These are phyloP conservation scores for Letharia columbiana DNA, from an alignment of 495 filamentous ascomycete genomes.

Conservation along the genomic window DNA sequence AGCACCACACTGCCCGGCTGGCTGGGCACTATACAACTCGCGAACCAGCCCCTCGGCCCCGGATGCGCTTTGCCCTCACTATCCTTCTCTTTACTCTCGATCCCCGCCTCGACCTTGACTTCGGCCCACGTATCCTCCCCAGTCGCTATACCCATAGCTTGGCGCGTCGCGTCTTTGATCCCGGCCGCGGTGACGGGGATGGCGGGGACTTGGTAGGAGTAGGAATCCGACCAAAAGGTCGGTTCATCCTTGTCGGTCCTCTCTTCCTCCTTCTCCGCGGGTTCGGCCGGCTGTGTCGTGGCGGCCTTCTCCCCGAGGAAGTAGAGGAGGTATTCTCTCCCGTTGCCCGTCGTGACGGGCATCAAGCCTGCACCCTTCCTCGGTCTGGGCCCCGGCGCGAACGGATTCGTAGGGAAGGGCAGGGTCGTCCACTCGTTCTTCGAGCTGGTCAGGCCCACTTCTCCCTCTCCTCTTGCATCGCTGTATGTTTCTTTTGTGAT, in stretches of 20 bases:
- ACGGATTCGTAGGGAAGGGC: conserved; percentile 39
- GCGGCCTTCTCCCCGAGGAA: conserved; percentile 36
- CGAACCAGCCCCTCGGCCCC: conserved; percentile 42
- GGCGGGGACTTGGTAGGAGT: conserved; percentile 45
- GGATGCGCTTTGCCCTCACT: conserved; percentile 43
- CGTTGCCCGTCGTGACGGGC: conserved; percentile 41
- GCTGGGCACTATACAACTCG: conserved; percentile 27
- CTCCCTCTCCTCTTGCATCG: neutral
- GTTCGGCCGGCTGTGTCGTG: neutral
- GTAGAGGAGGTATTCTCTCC: conserved; percentile 45
- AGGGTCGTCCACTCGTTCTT: conserved; percentile 37
- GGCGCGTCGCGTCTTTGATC: conserved; percentile 43
- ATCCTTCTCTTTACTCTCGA: conserved; percentile 25
- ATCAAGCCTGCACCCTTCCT: conserved; percentile 38
- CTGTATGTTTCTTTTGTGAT: conserved; percentile 27
- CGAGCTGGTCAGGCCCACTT: conserved; percentile 15
- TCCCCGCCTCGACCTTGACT: conserved; percentile 37
- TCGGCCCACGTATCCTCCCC: conserved; percentile 40
- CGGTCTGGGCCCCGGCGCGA: conserved; percentile 38
- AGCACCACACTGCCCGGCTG: conserved; percentile 29
- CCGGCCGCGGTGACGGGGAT: conserved; percentile 35
- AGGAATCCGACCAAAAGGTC: conserved; percentile 36
- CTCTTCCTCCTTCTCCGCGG: neutral
- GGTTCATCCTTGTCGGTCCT: neutral
- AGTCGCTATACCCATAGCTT: conserved; percentile 34